A percentile compares a stretch with the other conserved stretches of the same genome.
Conservation (phyloP, 495 filamentous ascomycete genomes). For the Lasiosphaeria ovina region DNA sequence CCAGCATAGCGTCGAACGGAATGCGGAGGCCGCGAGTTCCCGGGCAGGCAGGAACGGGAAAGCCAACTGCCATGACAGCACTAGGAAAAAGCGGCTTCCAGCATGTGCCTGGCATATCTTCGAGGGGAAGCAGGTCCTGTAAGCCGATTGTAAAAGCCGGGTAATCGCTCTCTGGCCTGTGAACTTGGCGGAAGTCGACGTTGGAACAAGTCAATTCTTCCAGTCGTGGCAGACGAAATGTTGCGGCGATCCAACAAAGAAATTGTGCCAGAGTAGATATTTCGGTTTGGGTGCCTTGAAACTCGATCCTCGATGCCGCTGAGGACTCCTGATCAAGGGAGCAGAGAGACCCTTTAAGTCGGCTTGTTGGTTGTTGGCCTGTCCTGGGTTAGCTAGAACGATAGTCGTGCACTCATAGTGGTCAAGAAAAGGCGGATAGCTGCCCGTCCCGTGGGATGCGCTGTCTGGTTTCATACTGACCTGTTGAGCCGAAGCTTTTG, state of each 20-base stretch:
- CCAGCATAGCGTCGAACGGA: neutral
- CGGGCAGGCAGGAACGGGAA: neutral
- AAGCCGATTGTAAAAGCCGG: neutral
- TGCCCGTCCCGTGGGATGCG: neutral
- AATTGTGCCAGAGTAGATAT: neutral
- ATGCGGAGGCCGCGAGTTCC: neutral
- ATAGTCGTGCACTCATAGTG: too few relatives aligned
- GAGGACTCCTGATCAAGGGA: neutral
- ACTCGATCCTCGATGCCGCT: neutral
- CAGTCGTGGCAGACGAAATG: neutral
- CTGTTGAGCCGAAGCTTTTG: neutral
- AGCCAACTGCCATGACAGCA: neutral
- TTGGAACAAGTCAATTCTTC: neutral
- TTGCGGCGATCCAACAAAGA: neutral
- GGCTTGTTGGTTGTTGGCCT: neutral
- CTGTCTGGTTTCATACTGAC: neutral
- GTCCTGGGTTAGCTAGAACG: neutral
- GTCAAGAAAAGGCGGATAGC: too few relatives aligned
- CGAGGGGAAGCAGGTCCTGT: neutral
- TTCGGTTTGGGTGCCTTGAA: neutral
- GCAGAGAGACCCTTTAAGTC: neutral
- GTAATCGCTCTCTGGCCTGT: neutral
- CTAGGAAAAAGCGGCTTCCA: neutral
- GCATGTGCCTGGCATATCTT: neutral
- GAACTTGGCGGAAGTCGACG: neutral